Conservation (phyloP, 2,329 filamentous ascomycete genomes). For the Alternaria sp. region DNA sequence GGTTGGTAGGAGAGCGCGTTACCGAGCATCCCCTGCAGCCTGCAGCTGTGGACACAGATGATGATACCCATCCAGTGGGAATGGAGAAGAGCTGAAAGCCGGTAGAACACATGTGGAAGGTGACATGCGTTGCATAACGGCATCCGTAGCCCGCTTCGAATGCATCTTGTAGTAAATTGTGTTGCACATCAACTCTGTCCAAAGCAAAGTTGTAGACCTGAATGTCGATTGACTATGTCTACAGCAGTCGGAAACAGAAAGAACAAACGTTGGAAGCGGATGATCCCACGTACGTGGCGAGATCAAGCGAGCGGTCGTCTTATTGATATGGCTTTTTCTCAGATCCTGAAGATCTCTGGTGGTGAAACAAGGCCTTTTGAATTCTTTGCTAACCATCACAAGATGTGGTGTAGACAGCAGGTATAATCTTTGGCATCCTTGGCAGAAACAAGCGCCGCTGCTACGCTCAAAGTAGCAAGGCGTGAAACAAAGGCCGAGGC, state of each 20-base stretch:
- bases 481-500: conserved; percentile 36
- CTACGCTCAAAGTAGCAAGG: conserved; percentile 26
- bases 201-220: background rate
- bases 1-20: conserved; percentile 5
- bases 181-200: background rate
- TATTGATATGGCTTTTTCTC: conserved; percentile 23
- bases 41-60: conserved; percentile 7
- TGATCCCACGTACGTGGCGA: conserved; percentile 21
- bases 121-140: conserved; percentile 12
- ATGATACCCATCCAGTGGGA: conserved; percentile 8
- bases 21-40: conserved; percentile 9
- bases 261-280: conserved; percentile 10
- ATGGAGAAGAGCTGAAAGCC: background rate
- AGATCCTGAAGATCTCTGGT: conserved; percentile 9
- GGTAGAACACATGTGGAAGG: conserved; percentile 13
- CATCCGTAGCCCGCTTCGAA: conserved; percentile 5
- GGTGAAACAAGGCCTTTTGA: conserved; percentile 23
- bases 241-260: conserved; percentile 8
- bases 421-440: conserved; percentile 12
- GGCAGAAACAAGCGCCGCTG: conserved; percentile 34
- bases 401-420: conserved; percentile 8
- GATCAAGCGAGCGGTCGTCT: conserved; percentile 19
- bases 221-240: background rate
- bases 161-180: background rate
- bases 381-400: conserved; percentile 16